Base-by-base conservation (phyloP, 257 asterid species). In the Lithospermum erythrorhizon region DNA sequence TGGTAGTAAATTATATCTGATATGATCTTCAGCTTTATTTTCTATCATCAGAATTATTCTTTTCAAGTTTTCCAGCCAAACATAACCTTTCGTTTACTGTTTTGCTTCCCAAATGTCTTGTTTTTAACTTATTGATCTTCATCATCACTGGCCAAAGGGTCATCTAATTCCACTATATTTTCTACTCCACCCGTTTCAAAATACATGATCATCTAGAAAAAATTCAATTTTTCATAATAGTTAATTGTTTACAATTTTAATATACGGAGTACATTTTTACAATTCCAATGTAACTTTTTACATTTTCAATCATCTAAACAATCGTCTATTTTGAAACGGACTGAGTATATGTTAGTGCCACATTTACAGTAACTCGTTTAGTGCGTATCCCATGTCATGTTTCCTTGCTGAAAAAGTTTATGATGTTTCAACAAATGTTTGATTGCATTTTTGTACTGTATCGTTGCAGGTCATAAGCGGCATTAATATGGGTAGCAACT, bases 401-500 rank as follows among this genome's bases (percentile, higher is more conserved):
- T 41, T 41, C 17, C 17, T 41, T 11, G 17, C 14, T 41, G 2
- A 41, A 13, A 41, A 9, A 35, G 15, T 35, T 6, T 9, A 41
- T 41, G 49, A 14, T 41, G 14, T 9, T n/a, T 20, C 57, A 20
- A 20, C 27, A 53, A 53, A 53, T 53, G 2, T 53, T 6, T 9
- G 13, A 20, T 19, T 18, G 8, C 16, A 9, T n/a, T 53, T 17
- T 53, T 22, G 13, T 53, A n/a, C 6, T 53, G 27, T 9, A 1
- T 53, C 21, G 24, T 53, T 81, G 78, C 80, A 88, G 96, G 96
- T 88, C 58, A 65, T 88, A 75, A 88, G 96, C 62, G 96, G 96
- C 76, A 88, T 88, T 64, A 88, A 88, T 69, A 83, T 74, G 88
- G 95, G 95, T 61, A 83, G 95, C 86, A 88, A 88, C 72, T 85